Evolutionary conservation across 1,284 basidiomycete genomes (phyloP).

Genomic region (Peniophora sp.): DNA sequence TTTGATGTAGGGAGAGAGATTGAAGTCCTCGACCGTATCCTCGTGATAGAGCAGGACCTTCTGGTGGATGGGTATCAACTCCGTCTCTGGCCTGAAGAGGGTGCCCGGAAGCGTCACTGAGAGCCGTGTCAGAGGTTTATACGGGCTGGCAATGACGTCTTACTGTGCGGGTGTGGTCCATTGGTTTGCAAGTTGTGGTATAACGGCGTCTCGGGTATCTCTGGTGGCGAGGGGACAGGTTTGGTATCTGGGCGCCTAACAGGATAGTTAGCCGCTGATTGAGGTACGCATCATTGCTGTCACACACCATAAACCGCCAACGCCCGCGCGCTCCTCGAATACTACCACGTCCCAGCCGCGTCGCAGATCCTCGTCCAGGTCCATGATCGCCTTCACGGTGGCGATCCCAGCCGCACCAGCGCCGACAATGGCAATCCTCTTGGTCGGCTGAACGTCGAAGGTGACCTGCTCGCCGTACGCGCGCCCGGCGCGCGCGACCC

Average conservation of each 20-base stretch:
- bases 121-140: neutral
- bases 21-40: neutral
- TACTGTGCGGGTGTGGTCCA: neutral
- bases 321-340: neutral
- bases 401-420: neutral
- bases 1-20: neutral
- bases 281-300: neutral
- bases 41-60: neutral
- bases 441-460: neutral
- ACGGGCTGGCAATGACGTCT: neutral
- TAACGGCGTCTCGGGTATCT: neutral
- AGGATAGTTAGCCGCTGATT: neutral
- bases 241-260: neutral
- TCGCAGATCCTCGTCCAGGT: neutral
- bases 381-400: neutral
- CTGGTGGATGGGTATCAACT: neutral
- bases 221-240: neutral
- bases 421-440: constrained; percentile 1
- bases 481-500: no score
- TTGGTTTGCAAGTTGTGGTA: neutral
- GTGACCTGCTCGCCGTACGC: no score
- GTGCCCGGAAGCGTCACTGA: neutral
- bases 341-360: neutral
- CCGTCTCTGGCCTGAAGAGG: neutral
- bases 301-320: constrained; percentile 1